phyloP scores from a whole-genome alignment of 208 protist genomes.

The Trypanosoma cruzi region DNA sequence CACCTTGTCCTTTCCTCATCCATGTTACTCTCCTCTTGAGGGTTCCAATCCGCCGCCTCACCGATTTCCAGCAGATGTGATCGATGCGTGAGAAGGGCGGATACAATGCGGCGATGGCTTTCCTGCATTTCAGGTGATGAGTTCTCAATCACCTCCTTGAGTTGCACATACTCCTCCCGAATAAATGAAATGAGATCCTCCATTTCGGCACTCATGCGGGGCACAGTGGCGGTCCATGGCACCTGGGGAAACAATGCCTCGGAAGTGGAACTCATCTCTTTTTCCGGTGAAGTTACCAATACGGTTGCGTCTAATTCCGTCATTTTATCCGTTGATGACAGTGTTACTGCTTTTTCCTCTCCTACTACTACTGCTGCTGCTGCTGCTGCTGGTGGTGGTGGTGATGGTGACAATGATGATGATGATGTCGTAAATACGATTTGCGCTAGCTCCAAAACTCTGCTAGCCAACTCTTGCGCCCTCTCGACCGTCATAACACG shows the following conservation, averaged over 20 bases:
- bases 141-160: conserved; percentile 52
- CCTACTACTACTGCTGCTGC: neutral
- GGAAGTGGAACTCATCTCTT: neutral
- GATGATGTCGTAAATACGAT: conserved; percentile 30
- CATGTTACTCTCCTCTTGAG: conserved; percentile 14
- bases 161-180: conserved; percentile 31
- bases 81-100: conserved; percentile 21
- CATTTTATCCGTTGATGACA: too few species aligned
- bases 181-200: conserved; percentile 52
- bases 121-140: conserved; percentile 29
- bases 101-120: conserved; percentile 26
- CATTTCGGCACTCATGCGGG: conserved; percentile 46
- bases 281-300: neutral
- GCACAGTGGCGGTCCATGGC: conserved; percentile 22
- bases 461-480: conserved; percentile 31
- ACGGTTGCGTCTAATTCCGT: neutral
- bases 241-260: conserved; percentile 22
- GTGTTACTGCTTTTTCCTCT: too few species aligned
- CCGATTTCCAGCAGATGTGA: conserved; percentile 8
- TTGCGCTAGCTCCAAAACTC: conserved; percentile 51
- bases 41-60: conserved; percentile 23
- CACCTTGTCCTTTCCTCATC: neutral
- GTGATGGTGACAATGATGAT: neutral
- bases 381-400: neutral
- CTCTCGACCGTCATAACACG: conserved; percentile 13